A percentile compares a stretch with the other conserved stretches of the same genome.
Conservation (phyloP, 495 filamentous ascomycete species). For the Trichoderma erinaceum region DNA sequence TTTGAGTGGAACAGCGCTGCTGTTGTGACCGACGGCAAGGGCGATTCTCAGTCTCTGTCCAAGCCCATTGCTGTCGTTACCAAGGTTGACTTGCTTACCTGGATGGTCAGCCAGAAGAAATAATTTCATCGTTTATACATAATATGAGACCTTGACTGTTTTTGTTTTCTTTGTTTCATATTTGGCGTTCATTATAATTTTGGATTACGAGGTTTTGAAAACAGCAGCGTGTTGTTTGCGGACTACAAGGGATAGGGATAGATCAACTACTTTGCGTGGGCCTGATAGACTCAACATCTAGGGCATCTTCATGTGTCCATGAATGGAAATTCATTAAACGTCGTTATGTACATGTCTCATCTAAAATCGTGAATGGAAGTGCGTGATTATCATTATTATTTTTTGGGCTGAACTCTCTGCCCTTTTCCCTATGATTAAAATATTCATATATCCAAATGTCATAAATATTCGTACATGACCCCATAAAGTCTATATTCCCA, state of each 20-base stretch:
- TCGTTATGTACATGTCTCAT: background rate
- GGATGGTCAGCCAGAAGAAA: conserved; percentile 68
- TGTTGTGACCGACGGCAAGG: conserved; percentile 70
- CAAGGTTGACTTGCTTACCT: conserved; percentile 93
- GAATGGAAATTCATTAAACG: background rate
- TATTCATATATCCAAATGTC: background rate
- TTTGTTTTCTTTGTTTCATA: conserved; percentile 15
- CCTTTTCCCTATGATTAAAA: background rate
- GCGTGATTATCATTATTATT: background rate
- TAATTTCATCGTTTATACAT: conserved; percentile 1
- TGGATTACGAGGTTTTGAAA: background rate
- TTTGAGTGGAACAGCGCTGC: conserved; percentile 98
- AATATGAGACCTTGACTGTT: background rate
- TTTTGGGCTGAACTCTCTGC: background rate
- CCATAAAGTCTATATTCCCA: background rate
- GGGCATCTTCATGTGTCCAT: background rate
- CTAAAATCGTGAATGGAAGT: background rate
- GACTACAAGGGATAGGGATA: conserved; percentile 13
- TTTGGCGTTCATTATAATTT: background rate
- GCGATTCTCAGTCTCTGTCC: conserved; percentile 47
- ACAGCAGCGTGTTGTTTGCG: conserved; percentile 23
- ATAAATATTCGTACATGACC: background rate
- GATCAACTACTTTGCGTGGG: conserved; percentile 10
- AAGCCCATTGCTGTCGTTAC: conserved; percentile 88
- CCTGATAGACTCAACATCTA: conserved; percentile 18